Percentiles rank a stretch among this genome's conserved stretches.
Conservation (phyloP, 2,329 filamentous ascomycete species). For the Ustulina deusta region DNA sequence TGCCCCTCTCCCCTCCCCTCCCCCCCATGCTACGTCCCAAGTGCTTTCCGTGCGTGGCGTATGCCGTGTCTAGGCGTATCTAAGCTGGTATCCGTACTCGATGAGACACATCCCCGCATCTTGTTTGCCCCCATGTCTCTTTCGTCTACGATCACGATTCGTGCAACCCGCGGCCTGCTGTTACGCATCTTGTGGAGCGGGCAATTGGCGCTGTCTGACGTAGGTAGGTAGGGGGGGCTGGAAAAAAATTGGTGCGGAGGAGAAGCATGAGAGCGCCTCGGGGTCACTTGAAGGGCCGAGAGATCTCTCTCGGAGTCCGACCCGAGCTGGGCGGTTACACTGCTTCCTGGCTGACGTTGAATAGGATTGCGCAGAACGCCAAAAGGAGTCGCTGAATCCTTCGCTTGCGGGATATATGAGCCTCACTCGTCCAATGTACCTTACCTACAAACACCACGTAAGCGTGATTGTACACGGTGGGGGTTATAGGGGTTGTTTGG, state of each 20-base stretch:
- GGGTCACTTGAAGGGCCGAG: background rate
- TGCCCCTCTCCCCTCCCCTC: background rate
- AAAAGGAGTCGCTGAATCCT: slow-evolving; percentile 4
- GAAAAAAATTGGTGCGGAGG: background rate
- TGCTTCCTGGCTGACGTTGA: slow-evolving; percentile 17
- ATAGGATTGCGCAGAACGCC: background rate
- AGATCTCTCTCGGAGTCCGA: slow-evolving; percentile 31
- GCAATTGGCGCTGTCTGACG: background rate
- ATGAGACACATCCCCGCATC: background rate
- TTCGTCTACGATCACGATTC: background rate
- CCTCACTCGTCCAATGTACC: slow-evolving; percentile 18
- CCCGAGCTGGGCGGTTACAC: slow-evolving; percentile 33
- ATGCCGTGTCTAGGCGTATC: slow-evolving; percentile 3
- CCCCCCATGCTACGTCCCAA: background rate
- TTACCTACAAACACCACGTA: background rate
- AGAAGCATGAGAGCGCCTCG: background rate
- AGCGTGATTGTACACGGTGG: background rate
- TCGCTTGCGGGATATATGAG: slow-evolving; percentile 20
- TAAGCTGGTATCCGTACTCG: background rate
- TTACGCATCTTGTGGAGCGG: background rate
- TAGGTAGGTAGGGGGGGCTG: background rate
- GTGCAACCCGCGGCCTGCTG: background rate
- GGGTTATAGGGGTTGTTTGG: background rate
- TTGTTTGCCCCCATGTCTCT: background rate
- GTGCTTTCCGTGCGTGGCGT: background rate